Percentiles rank a stretch among this genome's conserved stretches.
phyloP scores from a whole-genome alignment of 148 eudicot species.

The Amaranthus cruentus region DNA sequence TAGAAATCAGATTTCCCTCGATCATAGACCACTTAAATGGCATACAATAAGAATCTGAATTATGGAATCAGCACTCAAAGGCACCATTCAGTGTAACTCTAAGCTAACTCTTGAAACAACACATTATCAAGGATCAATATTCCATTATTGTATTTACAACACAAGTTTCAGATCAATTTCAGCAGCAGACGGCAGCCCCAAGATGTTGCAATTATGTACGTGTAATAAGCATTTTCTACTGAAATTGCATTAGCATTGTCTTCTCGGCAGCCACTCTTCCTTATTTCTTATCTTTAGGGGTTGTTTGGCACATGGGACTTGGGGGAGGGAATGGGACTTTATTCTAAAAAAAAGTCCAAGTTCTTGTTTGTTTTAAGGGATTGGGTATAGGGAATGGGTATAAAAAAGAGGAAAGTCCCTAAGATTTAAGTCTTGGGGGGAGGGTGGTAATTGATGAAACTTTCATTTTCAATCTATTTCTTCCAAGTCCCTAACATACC shows the following conservation, averaged over 20 bases:
- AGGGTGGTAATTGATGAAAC: too few species aligned
- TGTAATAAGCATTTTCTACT: background rate
- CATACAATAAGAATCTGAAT: background rate
- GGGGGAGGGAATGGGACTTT: too few species aligned
- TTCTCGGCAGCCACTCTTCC: background rate
- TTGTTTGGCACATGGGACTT: too few species aligned
- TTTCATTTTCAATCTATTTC: too few species aligned
- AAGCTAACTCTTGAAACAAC: background rate
- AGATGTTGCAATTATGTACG: background rate
- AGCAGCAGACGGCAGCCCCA: background rate
- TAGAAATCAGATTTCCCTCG: background rate
- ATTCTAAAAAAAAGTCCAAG: too few species aligned
- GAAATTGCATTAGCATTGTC: background rate
- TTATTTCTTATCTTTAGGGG: background rate
- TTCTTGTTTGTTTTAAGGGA: too few species aligned
- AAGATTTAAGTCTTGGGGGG: too few species aligned
- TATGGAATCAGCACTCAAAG: background rate
- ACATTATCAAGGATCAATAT: background rate
- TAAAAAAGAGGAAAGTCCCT: too few species aligned
- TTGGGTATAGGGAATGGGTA: too few species aligned
- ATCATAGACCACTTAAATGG: background rate
- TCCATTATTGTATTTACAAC: background rate
- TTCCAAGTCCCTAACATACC: too few species aligned
- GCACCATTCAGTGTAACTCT: background rate
- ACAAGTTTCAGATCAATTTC: background rate